phyloP scores from a whole-genome alignment of 768 basidiomycete species.

The Sarcomyxa edulis region DNA sequence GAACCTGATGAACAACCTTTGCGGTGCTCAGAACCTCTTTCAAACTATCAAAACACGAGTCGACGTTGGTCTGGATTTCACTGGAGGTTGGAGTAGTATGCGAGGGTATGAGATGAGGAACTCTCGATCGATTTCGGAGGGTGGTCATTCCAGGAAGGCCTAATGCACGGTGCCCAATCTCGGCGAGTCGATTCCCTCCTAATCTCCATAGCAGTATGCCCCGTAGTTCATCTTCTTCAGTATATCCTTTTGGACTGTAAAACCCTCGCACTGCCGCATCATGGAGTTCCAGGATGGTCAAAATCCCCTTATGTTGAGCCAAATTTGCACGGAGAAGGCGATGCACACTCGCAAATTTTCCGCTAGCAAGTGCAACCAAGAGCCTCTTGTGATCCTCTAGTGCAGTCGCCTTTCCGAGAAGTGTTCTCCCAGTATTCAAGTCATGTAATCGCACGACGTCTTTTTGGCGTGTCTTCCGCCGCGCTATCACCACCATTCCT shows the following conservation, averaged over 20 bases:
- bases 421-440: constrained; percentile 9
- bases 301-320: constrained; percentile 10
- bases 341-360: constrained; percentile 13
- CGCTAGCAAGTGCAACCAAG: constrained; percentile 17
- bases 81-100: background rate
- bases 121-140: constrained; percentile 2
- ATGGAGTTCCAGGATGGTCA: constrained; percentile 10
- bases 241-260: constrained; percentile 13
- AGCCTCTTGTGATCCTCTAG: constrained; percentile 16
- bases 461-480: constrained; percentile 5
- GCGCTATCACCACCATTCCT: constrained; percentile 6
- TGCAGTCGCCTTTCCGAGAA: constrained; percentile 4
- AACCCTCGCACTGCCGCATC: constrained; percentile 10
- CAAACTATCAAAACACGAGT: constrained; percentile 9
- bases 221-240: constrained; percentile 14
- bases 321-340: constrained; percentile 11
- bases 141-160: constrained; percentile 13
- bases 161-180: constrained; percentile 13
- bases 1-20: constrained; percentile 6
- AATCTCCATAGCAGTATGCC: constrained; percentile 14
- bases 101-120: constrained; percentile 10
- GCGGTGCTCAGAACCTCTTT: constrained; percentile 2
- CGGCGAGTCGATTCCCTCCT: constrained; percentile 14
- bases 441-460: constrained; percentile 7
- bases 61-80: constrained; percentile 14